Evolutionary conservation across 108 stramenopile species (phyloP), one percentile per base, ranked within the genome.

Genomic region (Nitzschia sp.): DNA sequence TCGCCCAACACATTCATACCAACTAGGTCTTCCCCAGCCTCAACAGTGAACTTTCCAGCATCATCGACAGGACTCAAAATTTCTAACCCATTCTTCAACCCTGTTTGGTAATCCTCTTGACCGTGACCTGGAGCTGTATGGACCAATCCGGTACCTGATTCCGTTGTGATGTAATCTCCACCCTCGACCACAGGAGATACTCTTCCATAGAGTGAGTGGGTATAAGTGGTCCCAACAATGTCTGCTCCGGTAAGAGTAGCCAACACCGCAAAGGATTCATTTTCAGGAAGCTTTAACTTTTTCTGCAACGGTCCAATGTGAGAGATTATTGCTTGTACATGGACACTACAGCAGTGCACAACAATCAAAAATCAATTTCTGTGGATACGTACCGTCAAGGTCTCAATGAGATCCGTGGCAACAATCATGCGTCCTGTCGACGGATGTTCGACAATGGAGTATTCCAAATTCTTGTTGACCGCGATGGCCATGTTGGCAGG

Each of bases 111-210:
- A 88, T 99, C 98, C 65, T 99, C 98, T 70, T 95, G 94, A 65
- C 98, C 98, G 71, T 99, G 98, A 0, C 97, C 97, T 11, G 98
- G 98, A 2, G 98, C 98, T 24, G 98, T 99, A 74, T 99, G 98
- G 11, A 99, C 98, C 24, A 99, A 72, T 22, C 98, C 98, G 8
- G 97, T 99, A 58, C 98, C 98, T 24, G 93, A 89, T 58, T 99
- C 98, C 12, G 95, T 90, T 12, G 97, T 97, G 54, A 99, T 98
- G 81, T 99, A 97, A 71, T 97, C 97, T 6, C 97, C 98, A 15
- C 97, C 96, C 3, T 89, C 86, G 53, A 97, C 73, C 8, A 97
- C 85, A 0, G 86, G 79, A 26, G 93, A 92, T 26, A 58, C 80
- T 38, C 93, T 83, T 19, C 89, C 86, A 59, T 92, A 92, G 24